phyloP scores from a whole-genome alignment of 768 basidiomycete genomes.

The Rhodotorula graminis region DNA sequence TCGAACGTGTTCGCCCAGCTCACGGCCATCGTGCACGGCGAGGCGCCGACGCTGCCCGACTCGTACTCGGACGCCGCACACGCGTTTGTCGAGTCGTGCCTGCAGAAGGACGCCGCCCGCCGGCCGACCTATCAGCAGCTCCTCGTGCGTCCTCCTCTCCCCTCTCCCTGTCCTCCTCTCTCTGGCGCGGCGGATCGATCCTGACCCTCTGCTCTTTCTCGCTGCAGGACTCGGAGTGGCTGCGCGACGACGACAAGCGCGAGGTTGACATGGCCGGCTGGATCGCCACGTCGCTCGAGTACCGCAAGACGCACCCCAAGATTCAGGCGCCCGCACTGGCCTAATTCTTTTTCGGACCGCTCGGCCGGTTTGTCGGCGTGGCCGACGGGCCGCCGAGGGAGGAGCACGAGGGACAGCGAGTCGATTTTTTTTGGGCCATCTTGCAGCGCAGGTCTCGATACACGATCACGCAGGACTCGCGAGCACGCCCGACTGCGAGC shows the following conservation, averaged over 20 bases:
- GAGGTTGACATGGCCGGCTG: slow-evolving; percentile 80
- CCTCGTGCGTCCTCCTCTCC: slow-evolving; percentile 53
- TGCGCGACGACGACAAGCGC: slow-evolving; percentile 57
- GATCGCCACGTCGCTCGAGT: slow-evolving; percentile 54
- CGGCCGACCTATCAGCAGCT: slow-evolving; percentile 80
- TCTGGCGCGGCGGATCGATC: too few relatives aligned
- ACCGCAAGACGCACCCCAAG: slow-evolving; percentile 30
- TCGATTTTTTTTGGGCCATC: too few relatives aligned
- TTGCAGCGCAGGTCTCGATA: too few relatives aligned
- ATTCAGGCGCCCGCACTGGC: slow-evolving; percentile 20
- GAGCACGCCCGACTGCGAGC: too few relatives aligned
- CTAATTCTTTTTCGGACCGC: not conserved
- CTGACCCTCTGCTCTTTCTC: not conserved
- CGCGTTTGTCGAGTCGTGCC: slow-evolving; percentile 75
- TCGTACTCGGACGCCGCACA: slow-evolving; percentile 64
- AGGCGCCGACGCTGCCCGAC: slow-evolving; percentile 78
- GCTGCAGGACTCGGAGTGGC: slow-evolving; percentile 69
- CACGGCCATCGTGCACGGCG: slow-evolving; percentile 93
- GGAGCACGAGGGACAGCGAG: too few relatives aligned
- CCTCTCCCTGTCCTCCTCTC: not conserved
- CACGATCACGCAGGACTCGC: too few relatives aligned
- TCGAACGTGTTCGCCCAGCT: slow-evolving; percentile 93
- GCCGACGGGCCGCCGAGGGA: too few relatives aligned
- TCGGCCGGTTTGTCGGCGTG: too few relatives aligned
- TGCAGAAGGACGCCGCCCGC: slow-evolving; percentile 71